Evolutionary conservation across 2,329 filamentous ascomycete species (phyloP).

Genomic region (Aspergillus vadensis): DNA sequence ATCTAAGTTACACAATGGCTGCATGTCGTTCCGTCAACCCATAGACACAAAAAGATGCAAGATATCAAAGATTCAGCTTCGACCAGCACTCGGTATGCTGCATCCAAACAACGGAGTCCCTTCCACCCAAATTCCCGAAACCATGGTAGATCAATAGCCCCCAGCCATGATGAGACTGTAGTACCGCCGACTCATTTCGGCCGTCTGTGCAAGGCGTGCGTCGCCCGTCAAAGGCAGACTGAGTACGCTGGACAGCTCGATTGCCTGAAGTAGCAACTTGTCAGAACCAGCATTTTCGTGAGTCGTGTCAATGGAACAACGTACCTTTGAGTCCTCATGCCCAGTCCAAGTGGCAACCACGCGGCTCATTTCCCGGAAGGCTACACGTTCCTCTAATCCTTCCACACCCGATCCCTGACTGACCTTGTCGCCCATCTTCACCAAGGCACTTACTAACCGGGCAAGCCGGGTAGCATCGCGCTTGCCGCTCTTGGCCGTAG

Average conservation of each 20-base stretch:
- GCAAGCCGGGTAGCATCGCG: conserved; percentile 47
- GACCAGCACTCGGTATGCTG: not conserved
- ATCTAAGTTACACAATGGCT: conserved; percentile 16
- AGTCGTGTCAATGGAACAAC: conserved; percentile 21
- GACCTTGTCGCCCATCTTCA: conserved; percentile 42
- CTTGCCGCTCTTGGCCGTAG: conserved; percentile 42
- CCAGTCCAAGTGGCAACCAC: conserved; percentile 69
- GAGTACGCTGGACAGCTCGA: conserved; percentile 43
- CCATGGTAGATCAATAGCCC: conserved; percentile 34
- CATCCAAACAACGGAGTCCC: not conserved
- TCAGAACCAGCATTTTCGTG: not conserved
- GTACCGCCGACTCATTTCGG: conserved; percentile 68
- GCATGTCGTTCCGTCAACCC: conserved; percentile 2
- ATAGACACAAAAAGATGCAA: not conserved
- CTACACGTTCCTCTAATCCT: conserved; percentile 65
- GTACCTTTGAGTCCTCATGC: conserved; percentile 61
- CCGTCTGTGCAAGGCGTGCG: conserved; percentile 68
- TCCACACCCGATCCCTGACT: conserved; percentile 55
- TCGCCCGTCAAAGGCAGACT: conserved; percentile 66
- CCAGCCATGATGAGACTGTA: conserved; percentile 65
- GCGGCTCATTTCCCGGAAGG: conserved; percentile 78
- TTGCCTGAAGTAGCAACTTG: conserved; percentile 24
- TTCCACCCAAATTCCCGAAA: conserved; percentile 3
- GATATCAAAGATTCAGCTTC: not conserved
- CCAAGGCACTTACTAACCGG: conserved; percentile 52